A percentile compares a stretch with the other conserved stretches of the same genome.
Conservation (phyloP, 768 basidiomycete species). For the Hirschioporus abietinus region DNA sequence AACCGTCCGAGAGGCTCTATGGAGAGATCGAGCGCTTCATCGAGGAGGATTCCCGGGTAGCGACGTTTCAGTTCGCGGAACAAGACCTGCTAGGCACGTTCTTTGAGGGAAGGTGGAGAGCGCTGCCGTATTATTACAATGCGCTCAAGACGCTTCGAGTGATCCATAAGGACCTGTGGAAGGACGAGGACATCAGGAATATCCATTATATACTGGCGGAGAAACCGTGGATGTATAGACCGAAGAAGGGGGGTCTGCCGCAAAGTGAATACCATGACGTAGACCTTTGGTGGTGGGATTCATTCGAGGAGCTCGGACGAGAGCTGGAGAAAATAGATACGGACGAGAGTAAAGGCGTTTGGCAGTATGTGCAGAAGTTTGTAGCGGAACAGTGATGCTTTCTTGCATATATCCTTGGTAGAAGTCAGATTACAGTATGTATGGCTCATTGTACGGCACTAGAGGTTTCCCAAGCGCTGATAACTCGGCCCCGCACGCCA, state of each 20-base stretch:
- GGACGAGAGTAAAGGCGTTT: background rate
- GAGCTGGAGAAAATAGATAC: background rate
- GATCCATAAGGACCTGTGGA: conserved; percentile 74
- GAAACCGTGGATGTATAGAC: conserved; percentile 76
- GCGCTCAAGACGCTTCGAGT: conserved; percentile 79
- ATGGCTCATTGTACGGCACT: too few relatives aligned
- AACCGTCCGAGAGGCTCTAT: conserved; percentile 58
- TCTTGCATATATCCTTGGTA: too few relatives aligned
- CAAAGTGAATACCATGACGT: conserved; percentile 43
- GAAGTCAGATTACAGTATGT: too few relatives aligned
- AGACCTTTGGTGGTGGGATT: conserved; percentile 81
- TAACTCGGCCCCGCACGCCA: too few relatives aligned
- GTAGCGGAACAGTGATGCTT: background rate
- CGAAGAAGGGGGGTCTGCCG: conserved; percentile 29
- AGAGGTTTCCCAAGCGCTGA: too few relatives aligned
- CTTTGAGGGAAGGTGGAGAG: conserved; percentile 75
- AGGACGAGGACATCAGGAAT: conserved; percentile 78
- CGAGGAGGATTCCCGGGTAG: conserved; percentile 45
- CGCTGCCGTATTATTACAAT: conserved; percentile 85
- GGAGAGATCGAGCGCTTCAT: conserved; percentile 53
- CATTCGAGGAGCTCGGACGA: conserved; percentile 32
- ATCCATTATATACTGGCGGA: conserved; percentile 81
- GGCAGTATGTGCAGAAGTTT: background rate
- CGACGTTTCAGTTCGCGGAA: conserved; percentile 71
- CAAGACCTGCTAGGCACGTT: conserved; percentile 84